These are phyloP conservation scores for Huiozyma sinensis DNA, from an alignment of 805 yeast genomes.

Conservation along the genomic window DNA sequence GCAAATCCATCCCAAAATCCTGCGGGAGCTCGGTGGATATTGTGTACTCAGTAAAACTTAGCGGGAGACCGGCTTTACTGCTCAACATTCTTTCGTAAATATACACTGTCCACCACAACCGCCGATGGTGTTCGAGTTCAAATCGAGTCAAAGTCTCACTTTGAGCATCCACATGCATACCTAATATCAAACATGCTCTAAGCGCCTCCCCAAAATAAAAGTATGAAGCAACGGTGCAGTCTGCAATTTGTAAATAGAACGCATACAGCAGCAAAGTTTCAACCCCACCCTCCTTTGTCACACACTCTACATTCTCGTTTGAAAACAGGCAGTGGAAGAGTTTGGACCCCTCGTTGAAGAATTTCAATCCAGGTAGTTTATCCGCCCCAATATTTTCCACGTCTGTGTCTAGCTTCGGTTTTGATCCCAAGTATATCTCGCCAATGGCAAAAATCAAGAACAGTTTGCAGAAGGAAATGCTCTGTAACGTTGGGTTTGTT, in stretches of 20 bases:
- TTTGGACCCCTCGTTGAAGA: constrained; percentile 71
- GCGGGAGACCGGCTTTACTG: constrained; percentile 71
- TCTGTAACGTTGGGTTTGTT: constrained; percentile 34
- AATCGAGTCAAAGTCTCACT: constrained; percentile 51
- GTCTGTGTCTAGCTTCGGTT: constrained; percentile 12
- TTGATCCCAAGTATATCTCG: constrained; percentile 72
- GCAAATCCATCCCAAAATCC: constrained; percentile 50
- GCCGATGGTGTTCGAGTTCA: constrained; percentile 74
- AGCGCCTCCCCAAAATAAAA: constrained; percentile 71
- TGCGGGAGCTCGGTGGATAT: constrained; percentile 68
- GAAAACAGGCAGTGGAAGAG: constrained; percentile 67
- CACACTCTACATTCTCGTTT: constrained; percentile 68
- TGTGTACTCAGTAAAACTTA: constrained; percentile 71
- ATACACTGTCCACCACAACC: constrained; percentile 81
- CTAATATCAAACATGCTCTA: constrained; percentile 59
- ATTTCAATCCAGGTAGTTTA: constrained; percentile 61
- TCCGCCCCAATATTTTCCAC: neutral
- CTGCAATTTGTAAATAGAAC: constrained; percentile 73
- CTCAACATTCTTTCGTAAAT: constrained; percentile 76
- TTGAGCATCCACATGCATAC: constrained; percentile 77
- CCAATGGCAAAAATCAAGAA: constrained; percentile 67
- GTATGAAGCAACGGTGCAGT: constrained; percentile 71
- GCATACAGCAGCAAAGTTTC: constrained; percentile 69
- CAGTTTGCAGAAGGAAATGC: constrained; percentile 74
- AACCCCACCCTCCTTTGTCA: constrained; percentile 69